Conservation (phyloP, 1,284 basidiomycete genomes). For the Ustilago bromivora region DNA sequence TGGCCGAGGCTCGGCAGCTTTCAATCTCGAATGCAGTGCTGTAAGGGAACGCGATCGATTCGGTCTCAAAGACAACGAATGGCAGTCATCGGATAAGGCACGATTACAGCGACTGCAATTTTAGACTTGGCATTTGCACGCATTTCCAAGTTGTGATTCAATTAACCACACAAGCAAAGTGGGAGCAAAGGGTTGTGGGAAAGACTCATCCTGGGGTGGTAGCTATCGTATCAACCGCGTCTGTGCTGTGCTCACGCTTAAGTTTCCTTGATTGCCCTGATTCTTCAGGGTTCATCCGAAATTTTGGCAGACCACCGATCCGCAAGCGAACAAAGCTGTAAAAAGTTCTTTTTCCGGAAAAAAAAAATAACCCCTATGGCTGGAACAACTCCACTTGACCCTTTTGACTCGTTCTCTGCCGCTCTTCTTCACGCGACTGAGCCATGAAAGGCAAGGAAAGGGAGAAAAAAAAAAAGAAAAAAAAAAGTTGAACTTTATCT, state of each 20-base stretch:
- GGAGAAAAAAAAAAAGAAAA: not conserved
- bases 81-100: slow-evolving; percentile 11
- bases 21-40: not conserved
- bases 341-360: slow-evolving; percentile 5
- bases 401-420: not conserved
- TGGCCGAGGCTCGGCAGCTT: slow-evolving; percentile 7
- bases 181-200: not conserved
- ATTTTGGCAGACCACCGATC: slow-evolving; percentile 22
- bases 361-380: too few species aligned
- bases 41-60: not conserved
- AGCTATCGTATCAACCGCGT: not conserved
- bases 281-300: slow-evolving; percentile 25
- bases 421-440: not conserved
- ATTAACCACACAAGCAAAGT: not conserved
- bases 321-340: slow-evolving; percentile 9
- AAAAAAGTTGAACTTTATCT: not conserved
- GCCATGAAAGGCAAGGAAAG: not conserved
- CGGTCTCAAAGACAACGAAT: not conserved
- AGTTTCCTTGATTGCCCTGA: not conserved
- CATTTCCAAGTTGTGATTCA: not conserved
- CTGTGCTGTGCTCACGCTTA: not conserved
- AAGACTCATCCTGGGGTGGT: not conserved
- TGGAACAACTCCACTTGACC: slow-evolving; percentile 1
- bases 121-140: not conserved
- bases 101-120: not conserved